These are phyloP conservation scores for Caloboletus inedulis DNA, from an alignment of 1,284 basidiomycete species.

Conservation along the genomic window DNA sequence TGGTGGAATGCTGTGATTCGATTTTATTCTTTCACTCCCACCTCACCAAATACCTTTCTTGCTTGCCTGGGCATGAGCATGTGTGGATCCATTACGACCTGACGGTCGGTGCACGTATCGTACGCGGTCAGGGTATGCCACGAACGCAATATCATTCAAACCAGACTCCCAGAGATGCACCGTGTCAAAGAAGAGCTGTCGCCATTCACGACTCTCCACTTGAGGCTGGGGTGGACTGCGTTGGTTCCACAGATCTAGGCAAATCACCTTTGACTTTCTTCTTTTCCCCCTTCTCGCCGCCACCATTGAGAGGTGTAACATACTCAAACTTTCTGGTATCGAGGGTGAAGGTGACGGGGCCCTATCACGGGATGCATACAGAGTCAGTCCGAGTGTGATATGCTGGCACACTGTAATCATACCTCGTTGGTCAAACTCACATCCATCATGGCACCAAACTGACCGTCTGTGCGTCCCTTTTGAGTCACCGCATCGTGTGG, in stretches of 20 bases:
- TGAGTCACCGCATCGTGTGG: neutral
- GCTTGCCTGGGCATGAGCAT: neutral
- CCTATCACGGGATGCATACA: slow-evolving; percentile 41
- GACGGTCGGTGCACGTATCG: neutral
- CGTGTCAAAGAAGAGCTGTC: neutral
- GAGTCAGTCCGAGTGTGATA: slow-evolving; percentile 1
- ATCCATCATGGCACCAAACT: slow-evolving; percentile 92
- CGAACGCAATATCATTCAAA: slow-evolving; percentile 5
- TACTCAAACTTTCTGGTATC: slow-evolving; percentile 73
- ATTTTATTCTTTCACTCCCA: slow-evolving; percentile 1
- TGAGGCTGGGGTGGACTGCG: neutral
- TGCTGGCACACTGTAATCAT: slow-evolving; percentile 19
- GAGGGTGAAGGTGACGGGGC: slow-evolving; percentile 79
- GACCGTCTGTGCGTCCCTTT: slow-evolving; percentile 58
- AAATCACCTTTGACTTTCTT: slow-evolving; percentile 7
- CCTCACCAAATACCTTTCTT: slow-evolving; percentile 11
- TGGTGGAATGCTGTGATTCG: slow-evolving; percentile 55
- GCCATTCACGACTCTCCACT: slow-evolving; percentile 7
- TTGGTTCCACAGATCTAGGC: slow-evolving; percentile 4
- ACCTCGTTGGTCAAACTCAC: slow-evolving; percentile 85
- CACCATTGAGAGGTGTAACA: slow-evolving; percentile 23
- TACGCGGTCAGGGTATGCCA: neutral
- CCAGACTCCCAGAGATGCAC: neutral
- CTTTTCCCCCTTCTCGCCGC: slow-evolving; percentile 8
- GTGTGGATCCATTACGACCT: neutral